Base-by-base conservation (phyloP, 768 basidiomycete species). In the Neoboletus magnificus region DNA sequence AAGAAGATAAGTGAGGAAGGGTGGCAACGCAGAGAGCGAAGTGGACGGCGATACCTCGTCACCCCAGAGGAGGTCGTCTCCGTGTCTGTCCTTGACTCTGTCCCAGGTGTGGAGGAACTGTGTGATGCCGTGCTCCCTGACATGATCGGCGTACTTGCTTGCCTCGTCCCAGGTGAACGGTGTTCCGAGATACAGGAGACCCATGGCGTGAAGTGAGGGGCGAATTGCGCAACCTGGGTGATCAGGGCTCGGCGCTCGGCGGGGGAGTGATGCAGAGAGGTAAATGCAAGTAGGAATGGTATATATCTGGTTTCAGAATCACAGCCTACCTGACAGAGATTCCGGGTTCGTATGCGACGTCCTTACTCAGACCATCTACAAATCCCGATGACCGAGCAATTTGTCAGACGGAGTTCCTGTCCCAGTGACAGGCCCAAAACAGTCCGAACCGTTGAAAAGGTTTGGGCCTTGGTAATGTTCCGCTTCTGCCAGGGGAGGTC, bases 81-180 rank as follows among this genome's bases (percentile, higher is more conserved):
- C 95, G 22, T 83, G 82, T 60, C 91, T 80, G 67, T 92, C 89
- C 79, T 97, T 98, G 68, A 95, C 79, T 46, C 86, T 83, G 66
- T 94, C 85, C 93, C 94, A 99, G 48, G 85, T 92, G 64, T 95
- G 82, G 52, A 99, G 73, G 71, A 99, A 96, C 73, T 99, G 97
- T 8, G 89, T 86, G 66, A 98, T 93, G 44, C 97, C 97, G 71
- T 98, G 95, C 49, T 77, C 74, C 60, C 94, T 80, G 61, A 98
- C 91, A 74, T 98, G 93, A 67, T 93, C 85, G 16, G 92, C 89
- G 63, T 91, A 81, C 54, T 85, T 80, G 71, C 89, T 91, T 48
- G 92, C 87, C 63, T 97, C 89, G 50, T 88, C 83, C 97, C 97
- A 99, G 30, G 82, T 71, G 56, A 98, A 82, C 23, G 97, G 93